Conservation (phyloP, 2,329 filamentous ascomycete species). For the Fusarium sp. region DNA sequence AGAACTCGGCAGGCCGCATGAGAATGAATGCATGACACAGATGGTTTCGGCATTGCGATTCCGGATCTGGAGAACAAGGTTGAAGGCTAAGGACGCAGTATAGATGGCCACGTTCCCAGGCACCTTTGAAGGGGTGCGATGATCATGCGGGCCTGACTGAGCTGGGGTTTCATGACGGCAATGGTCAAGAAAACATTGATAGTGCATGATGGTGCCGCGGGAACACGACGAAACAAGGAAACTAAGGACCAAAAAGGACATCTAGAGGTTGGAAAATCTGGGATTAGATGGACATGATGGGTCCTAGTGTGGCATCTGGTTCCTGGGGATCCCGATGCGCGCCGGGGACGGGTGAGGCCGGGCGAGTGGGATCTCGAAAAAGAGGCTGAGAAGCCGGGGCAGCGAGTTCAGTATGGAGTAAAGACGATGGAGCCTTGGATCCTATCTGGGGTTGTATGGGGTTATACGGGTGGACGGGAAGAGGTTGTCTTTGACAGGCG, state of each 20-base stretch:
- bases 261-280: constrained; percentile 13
- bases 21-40: constrained; percentile 40
- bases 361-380: constrained; percentile 41
- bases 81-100: not conserved
- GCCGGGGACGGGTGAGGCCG: constrained; percentile 45
- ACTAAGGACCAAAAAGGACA: constrained; percentile 29
- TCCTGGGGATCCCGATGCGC: constrained; percentile 48
- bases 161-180: constrained; percentile 29
- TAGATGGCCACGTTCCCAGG: constrained; percentile 6
- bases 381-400: constrained; percentile 46
- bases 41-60: constrained; percentile 26
- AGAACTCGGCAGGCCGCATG: constrained; percentile 30
- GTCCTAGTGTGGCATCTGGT: constrained; percentile 33
- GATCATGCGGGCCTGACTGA: constrained; percentile 27
- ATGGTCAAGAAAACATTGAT: constrained; percentile 36
- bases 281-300: constrained; percentile 24
- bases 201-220: constrained; percentile 43
- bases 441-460: constrained; percentile 31
- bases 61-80: constrained; percentile 17
- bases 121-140: constrained; percentile 21
- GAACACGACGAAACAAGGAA: constrained; percentile 38
- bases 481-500: constrained; percentile 30
- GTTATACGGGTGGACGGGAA: constrained; percentile 30
- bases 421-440: constrained; percentile 37
- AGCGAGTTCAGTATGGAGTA: constrained; percentile 35